These are phyloP conservation scores for Fragosphaeria purpurea DNA, from an alignment of 2,329 filamentous ascomycete genomes.

Conservation along the genomic window DNA sequence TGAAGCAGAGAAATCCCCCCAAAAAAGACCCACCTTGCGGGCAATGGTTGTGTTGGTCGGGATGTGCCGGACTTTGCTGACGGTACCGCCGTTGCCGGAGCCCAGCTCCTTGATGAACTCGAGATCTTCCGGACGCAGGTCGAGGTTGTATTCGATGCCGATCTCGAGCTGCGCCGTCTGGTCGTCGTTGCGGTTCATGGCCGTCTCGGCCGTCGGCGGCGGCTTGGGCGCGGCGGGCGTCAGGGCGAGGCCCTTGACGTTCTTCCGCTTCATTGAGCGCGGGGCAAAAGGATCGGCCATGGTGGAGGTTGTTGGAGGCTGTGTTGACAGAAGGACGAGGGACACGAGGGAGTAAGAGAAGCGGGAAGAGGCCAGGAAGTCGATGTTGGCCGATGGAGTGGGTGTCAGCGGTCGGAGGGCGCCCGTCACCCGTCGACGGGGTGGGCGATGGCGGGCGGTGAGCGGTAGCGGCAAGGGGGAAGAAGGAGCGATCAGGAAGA, in stretches of 20 bases:
- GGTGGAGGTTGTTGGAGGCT: slow-evolving; percentile 5
- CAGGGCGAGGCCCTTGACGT: slow-evolving; percentile 85
- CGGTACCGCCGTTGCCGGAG: slow-evolving; percentile 91
- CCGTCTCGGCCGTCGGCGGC: slow-evolving; percentile 62
- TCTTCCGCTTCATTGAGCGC: slow-evolving; percentile 96
- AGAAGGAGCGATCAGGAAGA: neutral
- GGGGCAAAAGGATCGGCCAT: slow-evolving; percentile 56
- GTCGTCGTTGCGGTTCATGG: slow-evolving; percentile 49
- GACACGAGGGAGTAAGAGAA: neutral
- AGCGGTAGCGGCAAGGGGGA: neutral
- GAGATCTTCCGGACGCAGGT: slow-evolving; percentile 83
- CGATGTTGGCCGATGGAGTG: neutral
- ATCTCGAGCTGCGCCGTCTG: slow-evolving; percentile 73
- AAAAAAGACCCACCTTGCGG: slow-evolving; percentile 60
- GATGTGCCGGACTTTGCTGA: slow-evolving; percentile 94
- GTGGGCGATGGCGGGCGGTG: neutral
- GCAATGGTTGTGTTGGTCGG: slow-evolving; percentile 96
- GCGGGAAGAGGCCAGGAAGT: neutral
- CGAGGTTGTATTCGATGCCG: slow-evolving; percentile 91
- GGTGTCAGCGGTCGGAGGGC: neutral
- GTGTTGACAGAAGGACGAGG: neutral
- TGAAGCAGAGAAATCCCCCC: neutral
- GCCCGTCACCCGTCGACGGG: too few relatives aligned
- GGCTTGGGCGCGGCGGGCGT: slow-evolving; percentile 66
- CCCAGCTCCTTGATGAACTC: slow-evolving; percentile 91